Percentiles rank a stretch among this genome's conserved stretches.
phyloP scores from a whole-genome alignment of 2,329 filamentous ascomycete species.

The Waltergamsia citrina region DNA sequence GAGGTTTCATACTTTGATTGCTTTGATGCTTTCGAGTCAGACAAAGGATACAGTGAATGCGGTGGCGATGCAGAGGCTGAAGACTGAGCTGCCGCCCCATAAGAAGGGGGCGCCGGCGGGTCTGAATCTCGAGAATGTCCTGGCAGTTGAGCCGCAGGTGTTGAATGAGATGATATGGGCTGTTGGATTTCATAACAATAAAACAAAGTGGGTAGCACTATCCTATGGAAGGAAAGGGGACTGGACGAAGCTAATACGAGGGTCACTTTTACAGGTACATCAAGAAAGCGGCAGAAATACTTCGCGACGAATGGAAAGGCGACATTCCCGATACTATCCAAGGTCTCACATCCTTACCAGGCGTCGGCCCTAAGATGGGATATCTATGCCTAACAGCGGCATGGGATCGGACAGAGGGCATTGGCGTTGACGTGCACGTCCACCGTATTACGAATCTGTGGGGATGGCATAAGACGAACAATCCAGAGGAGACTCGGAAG shows the following conservation, averaged over 20 bases:
- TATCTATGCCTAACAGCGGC: conserved; percentile 75
- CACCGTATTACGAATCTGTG: conserved; percentile 91
- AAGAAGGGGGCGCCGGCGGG: conserved; percentile 32
- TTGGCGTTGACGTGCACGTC: conserved; percentile 91
- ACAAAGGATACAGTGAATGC: conserved; percentile 90
- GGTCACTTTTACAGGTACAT: conserved; percentile 44
- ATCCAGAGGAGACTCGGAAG: conserved; percentile 71
- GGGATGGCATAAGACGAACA: conserved; percentile 79
- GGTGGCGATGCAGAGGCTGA: conserved; percentile 69
- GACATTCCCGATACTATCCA: conserved; percentile 76
- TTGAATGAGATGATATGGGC: conserved; percentile 69
- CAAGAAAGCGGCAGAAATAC: conserved; percentile 63
- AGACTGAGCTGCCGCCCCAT: conserved; percentile 58
- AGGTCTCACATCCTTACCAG: conserved; percentile 68
- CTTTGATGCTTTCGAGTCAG: conserved; percentile 85
- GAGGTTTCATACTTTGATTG: conserved; percentile 77
- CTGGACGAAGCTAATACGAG: conserved; percentile 6
- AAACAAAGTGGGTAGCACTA: conserved; percentile 54
- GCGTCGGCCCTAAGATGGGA: conserved; percentile 92
- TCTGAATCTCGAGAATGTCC: conserved; percentile 68
- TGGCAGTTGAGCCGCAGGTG: conserved; percentile 56
- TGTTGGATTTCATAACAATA: conserved; percentile 92
- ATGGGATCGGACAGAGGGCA: conserved; percentile 58
- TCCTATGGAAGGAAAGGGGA: neutral
- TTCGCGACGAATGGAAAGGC: conserved; percentile 58